Conservation (phyloP, 495 filamentous ascomycete genomes). For the Penicillium nucicola region DNA sequence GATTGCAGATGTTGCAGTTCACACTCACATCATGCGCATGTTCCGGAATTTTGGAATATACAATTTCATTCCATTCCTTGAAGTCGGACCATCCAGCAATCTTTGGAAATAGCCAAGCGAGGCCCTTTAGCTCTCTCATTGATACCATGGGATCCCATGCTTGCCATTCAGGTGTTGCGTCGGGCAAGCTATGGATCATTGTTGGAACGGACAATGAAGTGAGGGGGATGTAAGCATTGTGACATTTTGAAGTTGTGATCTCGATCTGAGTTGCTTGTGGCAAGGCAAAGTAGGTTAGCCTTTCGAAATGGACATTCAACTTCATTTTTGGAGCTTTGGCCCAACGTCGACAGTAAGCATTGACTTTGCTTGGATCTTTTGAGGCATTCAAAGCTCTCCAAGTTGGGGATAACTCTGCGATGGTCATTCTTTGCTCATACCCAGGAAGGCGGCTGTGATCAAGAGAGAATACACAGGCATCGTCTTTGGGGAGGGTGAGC, state of each 20-base stretch:
- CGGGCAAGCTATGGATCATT: slow-evolving; percentile 6
- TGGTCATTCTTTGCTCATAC: slow-evolving; percentile 48
- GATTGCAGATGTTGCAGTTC: slow-evolving; percentile 40
- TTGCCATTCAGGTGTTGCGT: slow-evolving; percentile 15
- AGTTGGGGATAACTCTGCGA: slow-evolving; percentile 39
- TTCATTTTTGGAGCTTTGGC: background rate
- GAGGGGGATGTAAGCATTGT: slow-evolving; percentile 25
- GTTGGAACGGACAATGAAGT: slow-evolving; percentile 18
- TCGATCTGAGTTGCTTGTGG: slow-evolving; percentile 6
- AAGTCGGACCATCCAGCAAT: slow-evolving; percentile 16
- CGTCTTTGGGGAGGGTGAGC: slow-evolving; percentile 41
- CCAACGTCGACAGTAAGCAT: slow-evolving; percentile 28
- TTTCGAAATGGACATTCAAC: slow-evolving; percentile 8
- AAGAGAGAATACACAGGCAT: slow-evolving; percentile 64
- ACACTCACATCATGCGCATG: background rate
- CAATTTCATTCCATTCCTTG: slow-evolving; percentile 23
- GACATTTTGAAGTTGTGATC: slow-evolving; percentile 18
- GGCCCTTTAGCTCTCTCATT: slow-evolving; percentile 16
- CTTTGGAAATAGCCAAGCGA: slow-evolving; percentile 33
- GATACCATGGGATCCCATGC: slow-evolving; percentile 18
- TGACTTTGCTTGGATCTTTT: slow-evolving; percentile 1
- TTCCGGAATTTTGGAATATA: background rate
- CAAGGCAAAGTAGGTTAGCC: slow-evolving; percentile 13
- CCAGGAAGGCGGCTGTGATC: slow-evolving; percentile 48
- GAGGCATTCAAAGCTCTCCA: slow-evolving; percentile 28